Conservation (phyloP, 352 stramenopile genomes). For the Lagenidium giganteum region DNA sequence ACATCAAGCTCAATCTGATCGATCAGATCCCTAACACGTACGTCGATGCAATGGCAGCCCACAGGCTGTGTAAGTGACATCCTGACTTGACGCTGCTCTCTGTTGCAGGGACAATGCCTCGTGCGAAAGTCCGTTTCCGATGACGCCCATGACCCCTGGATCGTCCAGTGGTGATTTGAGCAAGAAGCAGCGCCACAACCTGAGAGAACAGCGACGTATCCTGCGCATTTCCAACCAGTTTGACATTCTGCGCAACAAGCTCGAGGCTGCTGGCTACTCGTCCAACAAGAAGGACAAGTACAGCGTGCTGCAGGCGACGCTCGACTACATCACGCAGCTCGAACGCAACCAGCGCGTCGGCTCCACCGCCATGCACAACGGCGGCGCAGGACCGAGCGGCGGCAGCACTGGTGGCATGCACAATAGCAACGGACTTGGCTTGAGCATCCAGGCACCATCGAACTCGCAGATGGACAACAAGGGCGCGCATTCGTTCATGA, state of each 20-base stretch:
- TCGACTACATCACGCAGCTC: slow-evolving; percentile 78
- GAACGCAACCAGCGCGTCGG: slow-evolving; percentile 48
- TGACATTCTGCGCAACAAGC: slow-evolving; percentile 70
- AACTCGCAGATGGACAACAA: slow-evolving; percentile 16
- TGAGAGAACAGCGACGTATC: slow-evolving; percentile 77
- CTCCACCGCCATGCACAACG: slow-evolving; percentile 10
- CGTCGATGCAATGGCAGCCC: background rate
- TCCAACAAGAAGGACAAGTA: slow-evolving; percentile 86
- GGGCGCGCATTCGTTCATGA: slow-evolving; percentile 56
- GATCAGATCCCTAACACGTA: slow-evolving; percentile 56
- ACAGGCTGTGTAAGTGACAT: background rate
- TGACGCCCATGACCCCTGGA: slow-evolving; percentile 46
- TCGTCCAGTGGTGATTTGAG: slow-evolving; percentile 51
- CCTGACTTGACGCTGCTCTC: background rate
- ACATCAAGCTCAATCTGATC: slow-evolving; percentile 84
- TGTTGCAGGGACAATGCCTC: slow-evolving; percentile 40
- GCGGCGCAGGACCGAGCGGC: background rate
- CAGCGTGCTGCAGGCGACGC: slow-evolving; percentile 74
- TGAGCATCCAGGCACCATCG: slow-evolving; percentile 51
- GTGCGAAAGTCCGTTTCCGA: slow-evolving; percentile 66
- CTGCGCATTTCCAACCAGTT: slow-evolving; percentile 83
- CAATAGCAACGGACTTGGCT: slow-evolving; percentile 13
- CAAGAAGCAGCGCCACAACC: slow-evolving; percentile 84
- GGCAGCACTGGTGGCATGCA: slow-evolving; percentile 19
- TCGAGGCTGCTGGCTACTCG: slow-evolving; percentile 64